Evolutionary conservation across 1,284 basidiomycete species (phyloP).

Genomic region (Pulveroboletus sp.): DNA sequence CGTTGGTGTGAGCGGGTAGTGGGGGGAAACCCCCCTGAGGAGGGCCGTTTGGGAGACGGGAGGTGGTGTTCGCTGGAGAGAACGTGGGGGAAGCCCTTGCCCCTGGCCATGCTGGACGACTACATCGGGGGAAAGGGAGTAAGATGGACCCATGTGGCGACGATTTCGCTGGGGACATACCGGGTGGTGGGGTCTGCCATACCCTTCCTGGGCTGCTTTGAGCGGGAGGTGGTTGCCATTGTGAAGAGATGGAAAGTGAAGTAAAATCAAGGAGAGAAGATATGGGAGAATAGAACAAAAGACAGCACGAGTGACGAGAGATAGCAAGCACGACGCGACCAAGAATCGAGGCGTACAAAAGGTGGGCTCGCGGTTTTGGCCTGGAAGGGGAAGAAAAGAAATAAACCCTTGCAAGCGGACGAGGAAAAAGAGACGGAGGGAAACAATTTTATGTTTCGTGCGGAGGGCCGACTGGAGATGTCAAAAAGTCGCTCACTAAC

Average conservation of each 20-base stretch:
- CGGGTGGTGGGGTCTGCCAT: conserved; percentile 54
- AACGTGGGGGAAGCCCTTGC: conserved; percentile 67
- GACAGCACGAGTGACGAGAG: conserved; percentile 39
- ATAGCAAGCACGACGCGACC: conserved; percentile 39
- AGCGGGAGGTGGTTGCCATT: conserved; percentile 64
- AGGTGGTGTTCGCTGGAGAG: conserved; percentile 51
- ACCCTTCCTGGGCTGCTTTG: conserved; percentile 60
- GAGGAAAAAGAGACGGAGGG: conserved; percentile 21
- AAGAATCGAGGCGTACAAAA: conserved; percentile 28
- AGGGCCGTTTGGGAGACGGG: conserved; percentile 50
- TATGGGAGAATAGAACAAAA: conserved; percentile 30
- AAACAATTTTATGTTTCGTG: conserved; percentile 36
- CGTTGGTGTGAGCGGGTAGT: conserved; percentile 47
- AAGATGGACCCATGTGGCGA: conserved; percentile 18
- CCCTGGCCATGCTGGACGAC: conserved; percentile 65
- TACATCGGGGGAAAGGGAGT: conserved; percentile 31
- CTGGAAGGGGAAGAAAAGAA: conserved; percentile 20
- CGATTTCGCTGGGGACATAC: conserved; percentile 42
- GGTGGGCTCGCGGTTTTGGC: conserved; percentile 21
- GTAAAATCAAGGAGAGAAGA: conserved; percentile 38
- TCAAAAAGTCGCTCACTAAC: conserved; percentile 36
- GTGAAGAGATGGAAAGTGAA: conserved; percentile 27
- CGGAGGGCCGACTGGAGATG: conserved; percentile 30
- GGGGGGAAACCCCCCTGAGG: conserved; percentile 52
- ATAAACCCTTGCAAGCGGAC: conserved; percentile 32